Evolutionary conservation across 495 filamentous ascomycete genomes (phyloP).

Genomic region (Hyphodiscus hymeniophilus): DNA sequence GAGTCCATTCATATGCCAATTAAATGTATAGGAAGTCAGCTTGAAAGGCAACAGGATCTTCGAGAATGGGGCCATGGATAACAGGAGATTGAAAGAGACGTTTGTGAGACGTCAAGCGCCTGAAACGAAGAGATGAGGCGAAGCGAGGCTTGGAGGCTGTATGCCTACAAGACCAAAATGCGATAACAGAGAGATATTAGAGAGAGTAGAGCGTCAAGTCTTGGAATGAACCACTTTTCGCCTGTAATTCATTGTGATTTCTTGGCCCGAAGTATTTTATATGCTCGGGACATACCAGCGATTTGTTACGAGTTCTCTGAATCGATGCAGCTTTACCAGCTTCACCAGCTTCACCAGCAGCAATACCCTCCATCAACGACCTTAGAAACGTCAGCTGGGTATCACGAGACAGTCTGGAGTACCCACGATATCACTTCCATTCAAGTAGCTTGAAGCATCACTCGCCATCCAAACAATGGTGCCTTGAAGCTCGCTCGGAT

Average conservation of each 20-base stretch:
- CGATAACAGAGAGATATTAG: neutral
- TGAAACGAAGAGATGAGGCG: too few species aligned
- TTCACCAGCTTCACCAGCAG: conserved; percentile 6
- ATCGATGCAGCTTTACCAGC: neutral
- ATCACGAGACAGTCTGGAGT: neutral
- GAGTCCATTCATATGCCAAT: too few species aligned
- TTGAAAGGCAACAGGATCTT: too few species aligned
- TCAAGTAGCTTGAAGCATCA: conserved; percentile 18
- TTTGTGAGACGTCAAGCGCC: too few species aligned
- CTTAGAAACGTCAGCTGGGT: neutral
- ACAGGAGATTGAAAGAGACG: too few species aligned
- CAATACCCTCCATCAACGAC: conserved; percentile 16
- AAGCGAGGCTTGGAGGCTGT: too few species aligned
- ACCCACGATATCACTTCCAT: conserved; percentile 17
- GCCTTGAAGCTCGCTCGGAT: conserved; percentile 25
- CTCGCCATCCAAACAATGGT: conserved; percentile 27
- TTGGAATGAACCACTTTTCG: neutral
- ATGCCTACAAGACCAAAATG: neutral
- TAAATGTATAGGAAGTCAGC: too few species aligned
- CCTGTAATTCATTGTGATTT: neutral
- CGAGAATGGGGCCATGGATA: too few species aligned
- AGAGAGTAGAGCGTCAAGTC: neutral
- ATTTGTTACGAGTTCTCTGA: neutral
- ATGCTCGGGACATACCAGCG: neutral
- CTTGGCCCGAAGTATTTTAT: neutral